Evolutionary conservation across 208 protist genomes (phyloP), one percentile per base, ranked within the genome.

Genomic region (Crithidia bombi): DNA sequence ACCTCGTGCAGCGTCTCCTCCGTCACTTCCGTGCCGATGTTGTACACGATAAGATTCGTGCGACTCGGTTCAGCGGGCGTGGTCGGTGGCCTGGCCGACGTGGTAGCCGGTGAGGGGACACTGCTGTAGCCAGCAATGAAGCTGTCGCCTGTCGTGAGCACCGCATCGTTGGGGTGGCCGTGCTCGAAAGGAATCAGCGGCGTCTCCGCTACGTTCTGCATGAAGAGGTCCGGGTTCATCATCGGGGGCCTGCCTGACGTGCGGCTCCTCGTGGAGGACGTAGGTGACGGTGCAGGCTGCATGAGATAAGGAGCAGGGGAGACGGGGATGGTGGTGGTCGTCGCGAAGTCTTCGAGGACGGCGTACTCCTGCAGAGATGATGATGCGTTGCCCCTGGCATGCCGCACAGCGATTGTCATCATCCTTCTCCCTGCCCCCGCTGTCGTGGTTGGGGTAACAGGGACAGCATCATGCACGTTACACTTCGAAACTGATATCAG

Each of bases 21-120:
- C 1, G 83, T 74, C 44, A 91, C 61, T 21, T 73, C 36, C 1
- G 62, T 32, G 9, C 71, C 61, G 25, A 92, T 55, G 75, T 85
- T 81, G 30, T 79, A 80, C 7, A 94, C 51, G 49, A 94, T 87
- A 17, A 94, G 65, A 56, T 91, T 91, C 5, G 81, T 90, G 61
- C 73, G 73, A 57, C 73, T 86, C 21, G 69, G 62, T 50, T 74
- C 77, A 5, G 51, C 28, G 12, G 59, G 74, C 6, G 61, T 64
- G 15, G 58, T 59, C 28, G 61, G 44, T 5, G 46, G 21, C 46
- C 44, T 44, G 23, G 15, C 54, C 30, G 35, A 21, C 4, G 39
- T 38, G 1, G 36, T 21, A 26, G 44, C 47, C 23, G 35, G 28
- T 33, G 35, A 56, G 35, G 49, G 9, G 4, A 30, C 50, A 12